A percentile compares a stretch with the other conserved stretches of the same genome.
phyloP scores from a whole-genome alignment of 1,139 yeast species.

The Sugiyamaella paludigena region DNA sequence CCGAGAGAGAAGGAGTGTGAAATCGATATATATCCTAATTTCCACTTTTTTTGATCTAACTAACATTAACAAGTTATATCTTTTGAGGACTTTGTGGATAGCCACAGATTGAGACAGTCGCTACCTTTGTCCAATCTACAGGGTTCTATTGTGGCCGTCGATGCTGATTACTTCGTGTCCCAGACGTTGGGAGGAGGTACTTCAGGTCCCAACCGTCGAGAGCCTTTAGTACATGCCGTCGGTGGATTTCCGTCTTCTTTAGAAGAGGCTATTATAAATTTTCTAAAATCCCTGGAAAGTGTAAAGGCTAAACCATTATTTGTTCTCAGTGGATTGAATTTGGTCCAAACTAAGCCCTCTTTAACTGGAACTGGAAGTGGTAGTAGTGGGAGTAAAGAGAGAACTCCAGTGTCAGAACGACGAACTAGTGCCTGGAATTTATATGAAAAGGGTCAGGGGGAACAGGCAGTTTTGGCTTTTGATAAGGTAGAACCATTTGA shows the following conservation, averaged over 20 bases:
- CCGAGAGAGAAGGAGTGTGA: no score
- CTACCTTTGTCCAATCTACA: slow-evolving; percentile 64
- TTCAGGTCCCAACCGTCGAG: slow-evolving; percentile 49
- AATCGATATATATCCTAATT: no score
- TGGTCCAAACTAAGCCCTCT: slow-evolving; percentile 27
- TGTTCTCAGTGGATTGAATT: slow-evolving; percentile 59
- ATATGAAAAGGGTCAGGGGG: slow-evolving; percentile 37
- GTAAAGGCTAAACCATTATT: slow-evolving; percentile 71
- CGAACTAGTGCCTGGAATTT: slow-evolving; percentile 40
- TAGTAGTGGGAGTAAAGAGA: not conserved
- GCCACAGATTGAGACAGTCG: slow-evolving; percentile 61
- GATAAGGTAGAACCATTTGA: slow-evolving; percentile 29
- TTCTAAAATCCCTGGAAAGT: slow-evolving; percentile 58
- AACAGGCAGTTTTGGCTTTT: slow-evolving; percentile 36
- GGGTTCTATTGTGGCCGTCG: slow-evolving; percentile 77
- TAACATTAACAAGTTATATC: slow-evolving; percentile 49
- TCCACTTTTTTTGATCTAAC: slow-evolving; percentile 2
- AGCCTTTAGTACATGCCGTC: slow-evolving; percentile 70
- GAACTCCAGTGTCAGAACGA: slow-evolving; percentile 20
- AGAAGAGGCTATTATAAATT: slow-evolving; percentile 53
- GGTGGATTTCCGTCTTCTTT: slow-evolving; percentile 80
- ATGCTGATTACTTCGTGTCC: slow-evolving; percentile 73
- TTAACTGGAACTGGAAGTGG: slow-evolving; percentile 20
- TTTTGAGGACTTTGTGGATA: slow-evolving; percentile 68
- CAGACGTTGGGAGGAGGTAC: slow-evolving; percentile 49